Evolutionary conservation across 345 rosid genomes (phyloP).

Genomic region (Gossypium herbaceum): DNA sequence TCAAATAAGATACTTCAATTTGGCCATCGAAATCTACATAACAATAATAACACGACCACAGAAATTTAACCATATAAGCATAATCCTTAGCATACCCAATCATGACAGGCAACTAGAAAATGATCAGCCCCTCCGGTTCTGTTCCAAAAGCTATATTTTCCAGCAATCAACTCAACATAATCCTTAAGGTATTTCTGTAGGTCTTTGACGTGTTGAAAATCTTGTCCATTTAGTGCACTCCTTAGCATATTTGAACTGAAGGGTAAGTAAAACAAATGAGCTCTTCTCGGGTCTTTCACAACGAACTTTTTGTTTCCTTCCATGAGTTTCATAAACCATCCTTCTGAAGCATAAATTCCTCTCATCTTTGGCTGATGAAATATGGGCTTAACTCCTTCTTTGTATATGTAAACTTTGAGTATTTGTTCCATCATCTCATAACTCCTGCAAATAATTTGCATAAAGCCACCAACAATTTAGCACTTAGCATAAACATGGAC

Average conservation of each 20-base stretch:
- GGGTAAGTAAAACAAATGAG: constrained; percentile 85
- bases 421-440: constrained; percentile 70
- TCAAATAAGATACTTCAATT: constrained; percentile 10
- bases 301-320: constrained; percentile 67
- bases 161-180: constrained; percentile 52
- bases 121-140: constrained; percentile 83
- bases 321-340: constrained; percentile 91
- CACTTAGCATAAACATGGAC: background rate
- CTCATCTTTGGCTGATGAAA: constrained; percentile 67
- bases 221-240: constrained; percentile 33
- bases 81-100: constrained; percentile 62
- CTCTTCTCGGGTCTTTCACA: constrained; percentile 72
- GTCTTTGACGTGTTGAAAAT: constrained; percentile 30
- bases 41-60: background rate
- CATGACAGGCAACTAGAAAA: constrained; percentile 91
- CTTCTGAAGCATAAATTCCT: constrained; percentile 90
- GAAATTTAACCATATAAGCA: background rate
- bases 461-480: constrained; percentile 9
- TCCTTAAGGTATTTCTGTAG: constrained; percentile 47
- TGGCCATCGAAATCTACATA: background rate
- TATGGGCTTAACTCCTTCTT: constrained; percentile 78
- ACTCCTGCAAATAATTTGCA: constrained; percentile 48
- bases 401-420: constrained; percentile 72
- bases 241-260: constrained; percentile 60
- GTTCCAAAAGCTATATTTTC: constrained; percentile 75